Evolutionary conservation across 2,329 filamentous ascomycete genomes (phyloP), one percentile per base, ranked within the genome.

Genomic region (Didymella segeticola): DNA sequence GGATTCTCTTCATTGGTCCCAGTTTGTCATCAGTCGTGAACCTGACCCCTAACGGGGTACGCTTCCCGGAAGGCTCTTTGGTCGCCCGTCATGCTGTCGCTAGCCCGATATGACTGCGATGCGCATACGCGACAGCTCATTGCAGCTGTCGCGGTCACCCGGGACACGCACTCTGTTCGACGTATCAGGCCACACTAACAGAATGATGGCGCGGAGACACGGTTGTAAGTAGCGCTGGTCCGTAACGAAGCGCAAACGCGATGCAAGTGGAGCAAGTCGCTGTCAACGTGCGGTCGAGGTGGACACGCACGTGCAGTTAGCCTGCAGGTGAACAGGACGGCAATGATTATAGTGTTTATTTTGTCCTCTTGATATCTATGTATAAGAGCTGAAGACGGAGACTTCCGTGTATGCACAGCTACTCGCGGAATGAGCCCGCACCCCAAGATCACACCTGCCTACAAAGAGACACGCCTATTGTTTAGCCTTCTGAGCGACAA

Each of bases 381-480:
- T 15, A 14, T 11, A n/a, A 20, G 19, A 12, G 9, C 19, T 39
- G 11, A 17, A 20, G n/a, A 43, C 43, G 43, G 43, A 29, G 27
- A 8, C 2, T 48, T 53, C 38, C 45, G 39, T n/a, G 17, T n/a
- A 20, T 15, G 41, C 12, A 30, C 26, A 29, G 10, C 29, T 12
- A 31, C 34, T 17, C 12, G 31, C 47, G 47, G 47, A 51, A 56
- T 8, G 12, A 42, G 15, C 30, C 53, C 47, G 46, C 53, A 31
- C 46, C 39, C 41, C 29, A 42, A 43, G 41, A 17, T 31, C 45
- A 43, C 45, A 38, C 38, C 30, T 41, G 47, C 51, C 43, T 53
- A 53, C 43, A 46, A 50, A 47, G 38, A 27, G 22, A n/a, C 23
- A 10, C 23, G 34, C 14, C 11, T 15, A 23, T 23, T 9, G 3